A percentile compares a stretch with the other conserved stretches of the same genome.
Conservation (phyloP, 2,329 filamentous ascomycete genomes). For the Pezicula rhizophila region DNA sequence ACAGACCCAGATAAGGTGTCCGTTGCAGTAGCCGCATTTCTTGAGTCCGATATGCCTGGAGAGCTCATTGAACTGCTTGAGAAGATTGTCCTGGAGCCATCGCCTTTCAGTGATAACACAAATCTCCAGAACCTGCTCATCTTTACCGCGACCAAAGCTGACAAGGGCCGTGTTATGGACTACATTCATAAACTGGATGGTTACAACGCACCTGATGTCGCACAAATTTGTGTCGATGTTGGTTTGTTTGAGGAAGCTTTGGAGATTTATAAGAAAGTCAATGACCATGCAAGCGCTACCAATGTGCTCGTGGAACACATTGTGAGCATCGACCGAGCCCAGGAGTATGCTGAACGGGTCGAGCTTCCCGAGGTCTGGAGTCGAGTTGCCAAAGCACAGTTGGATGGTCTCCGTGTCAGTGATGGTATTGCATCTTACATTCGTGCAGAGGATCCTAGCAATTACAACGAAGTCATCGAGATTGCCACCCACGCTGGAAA, state of each 20-base stretch:
- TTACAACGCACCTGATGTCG: constrained; percentile 90
- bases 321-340: constrained; percentile 95
- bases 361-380: constrained; percentile 96
- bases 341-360: constrained; percentile 90
- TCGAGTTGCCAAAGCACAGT: constrained; percentile 94
- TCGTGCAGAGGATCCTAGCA: constrained; percentile 84
- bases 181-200: constrained; percentile 89
- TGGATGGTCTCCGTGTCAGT: constrained; percentile 86
- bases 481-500: constrained; percentile 92
- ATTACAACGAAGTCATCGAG: constrained; percentile 94
- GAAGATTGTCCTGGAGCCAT: constrained; percentile 99
- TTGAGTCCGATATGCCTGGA: constrained; percentile 81
- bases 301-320: constrained; percentile 93
- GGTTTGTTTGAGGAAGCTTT: constrained; percentile 96
- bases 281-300: constrained; percentile 78
- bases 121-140: constrained; percentile 94
- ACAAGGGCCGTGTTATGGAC: constrained; percentile 89
- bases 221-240: constrained; percentile 86
- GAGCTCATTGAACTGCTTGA: constrained; percentile 96
- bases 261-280: constrained; percentile 97
- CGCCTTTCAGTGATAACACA: constrained; percentile 94
- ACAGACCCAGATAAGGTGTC: constrained; percentile 92
- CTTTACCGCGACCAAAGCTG: constrained; percentile 93
- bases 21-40: constrained; percentile 86
- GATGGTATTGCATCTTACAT: constrained; percentile 98